Base-by-base conservation (phyloP, 768 basidiomycete species). In the Leccinum uliginosum region DNA sequence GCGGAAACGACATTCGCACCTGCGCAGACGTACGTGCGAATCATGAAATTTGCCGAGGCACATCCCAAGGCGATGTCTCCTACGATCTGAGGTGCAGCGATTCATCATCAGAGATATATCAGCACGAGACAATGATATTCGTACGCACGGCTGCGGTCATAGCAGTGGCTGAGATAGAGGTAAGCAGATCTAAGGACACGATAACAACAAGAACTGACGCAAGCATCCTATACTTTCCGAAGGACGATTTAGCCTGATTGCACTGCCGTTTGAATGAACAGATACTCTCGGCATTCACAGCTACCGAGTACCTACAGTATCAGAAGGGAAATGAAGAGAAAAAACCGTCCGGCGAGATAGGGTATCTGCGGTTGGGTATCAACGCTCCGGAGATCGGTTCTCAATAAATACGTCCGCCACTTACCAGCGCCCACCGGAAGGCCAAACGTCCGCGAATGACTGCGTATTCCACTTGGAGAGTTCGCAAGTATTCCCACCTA, bases 341-440 rank as follows among this genome's bases (percentile, higher is more conserved):
- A 59, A 3, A 61, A 15, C 14, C 69, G 61, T 35, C 67, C 71
- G 17, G 51, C 32, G 17, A 71, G 9, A 30, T 63, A 71, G n/a
- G 71, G 59, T 45, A 72, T 34, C 69, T 70, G 23, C 1, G 12
- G 14, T 30, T 6, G 1, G 4, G 21, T 14, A 35, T 38, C 8
- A 53, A 48, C 27, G 6, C 32, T 35, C 5, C 4, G n/a, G 23
- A n/a, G n/a, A 51, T 19, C 1, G 2, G 3, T 3, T 12, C 30
- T n/a, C 11, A 32, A 49, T 17, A 38, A 14, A 45, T 9, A 24
- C 9, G 6, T n/a, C 8, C 15, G 19, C 19, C 24, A 51, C 67
- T 61, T 46, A 71, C 71, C 43, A 72, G 52, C 26, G 62, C 21
- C 71, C 69, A 72, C 26, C 59, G 59, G 38, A 70, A 72, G 17